These are phyloP conservation scores for Exserohilum turcica DNA, from an alignment of 2,329 filamentous ascomycete genomes.

Conservation along the genomic window DNA sequence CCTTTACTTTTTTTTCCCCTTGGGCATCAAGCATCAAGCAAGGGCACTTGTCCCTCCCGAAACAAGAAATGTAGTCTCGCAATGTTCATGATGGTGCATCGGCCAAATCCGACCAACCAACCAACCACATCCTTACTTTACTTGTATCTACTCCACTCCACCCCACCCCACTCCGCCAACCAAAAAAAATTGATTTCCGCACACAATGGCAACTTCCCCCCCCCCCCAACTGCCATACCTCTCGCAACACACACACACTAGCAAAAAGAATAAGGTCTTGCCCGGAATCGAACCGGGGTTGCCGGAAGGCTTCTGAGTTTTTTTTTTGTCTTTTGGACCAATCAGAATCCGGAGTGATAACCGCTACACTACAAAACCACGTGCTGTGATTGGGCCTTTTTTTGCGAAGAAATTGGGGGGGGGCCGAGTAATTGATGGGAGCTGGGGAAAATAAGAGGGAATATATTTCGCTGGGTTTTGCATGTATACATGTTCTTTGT, in stretches of 20 bases:
- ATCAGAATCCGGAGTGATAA: constrained; percentile 20
- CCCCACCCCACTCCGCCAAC: neutral
- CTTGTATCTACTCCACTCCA: neutral
- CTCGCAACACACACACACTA: neutral
- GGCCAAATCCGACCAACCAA: no score
- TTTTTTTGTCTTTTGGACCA: neutral
- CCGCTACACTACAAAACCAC: constrained; percentile 18
- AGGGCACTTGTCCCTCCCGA: neutral
- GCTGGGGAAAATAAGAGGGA: no score
- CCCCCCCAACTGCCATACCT: no score
- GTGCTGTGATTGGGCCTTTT: constrained; percentile 7
- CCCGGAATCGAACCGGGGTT: constrained; percentile 18
- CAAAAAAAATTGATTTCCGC: neutral
- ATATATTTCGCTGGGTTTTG: no score
- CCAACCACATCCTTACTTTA: no score
- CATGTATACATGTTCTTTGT: no score
- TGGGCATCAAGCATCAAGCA: no score
- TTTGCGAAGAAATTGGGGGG: no score
- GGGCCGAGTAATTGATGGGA: no score
- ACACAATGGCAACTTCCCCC: no score
- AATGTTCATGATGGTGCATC: no score
- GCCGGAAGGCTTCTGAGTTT: constrained; percentile 9
- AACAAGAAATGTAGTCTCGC: no score
- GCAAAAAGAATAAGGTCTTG: constrained; percentile 13
- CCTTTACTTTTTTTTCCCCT: neutral